A percentile compares a stretch with the other conserved stretches of the same genome.
Conservation (phyloP, 1,284 basidiomycete species). For the Trichosporon ovoides region DNA sequence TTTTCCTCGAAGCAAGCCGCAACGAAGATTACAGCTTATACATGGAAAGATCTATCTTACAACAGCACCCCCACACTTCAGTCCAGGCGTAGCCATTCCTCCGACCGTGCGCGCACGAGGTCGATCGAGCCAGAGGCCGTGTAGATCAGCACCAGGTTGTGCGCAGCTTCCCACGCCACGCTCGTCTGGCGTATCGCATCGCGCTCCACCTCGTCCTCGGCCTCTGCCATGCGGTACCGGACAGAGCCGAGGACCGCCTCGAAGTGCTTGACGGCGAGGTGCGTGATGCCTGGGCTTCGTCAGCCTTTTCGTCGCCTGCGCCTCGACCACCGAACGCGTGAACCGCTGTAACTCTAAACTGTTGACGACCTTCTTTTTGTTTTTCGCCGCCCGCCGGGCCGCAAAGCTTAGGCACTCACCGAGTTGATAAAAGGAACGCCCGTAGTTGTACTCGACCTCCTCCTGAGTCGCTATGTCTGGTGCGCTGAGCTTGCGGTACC, state of each 20-base stretch:
- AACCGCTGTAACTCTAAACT: neutral
- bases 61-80: neutral
- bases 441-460: slow-evolving; percentile 90
- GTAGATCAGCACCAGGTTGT: slow-evolving; percentile 79
- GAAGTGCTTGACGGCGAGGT: slow-evolving; percentile 77
- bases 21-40: too few relatives aligned
- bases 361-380: neutral
- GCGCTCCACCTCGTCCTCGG: slow-evolving; percentile 16
- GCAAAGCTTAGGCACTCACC: slow-evolving; percentile 53
- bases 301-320: neutral
- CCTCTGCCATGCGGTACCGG: slow-evolving; percentile 48
- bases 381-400: neutral
- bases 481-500: slow-evolving; percentile 61
- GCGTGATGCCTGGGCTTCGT: slow-evolving; percentile 59
- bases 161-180: slow-evolving; percentile 66
- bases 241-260: slow-evolving; percentile 64
- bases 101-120: slow-evolving; percentile 50
- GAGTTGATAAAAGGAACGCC: slow-evolving; percentile 81
- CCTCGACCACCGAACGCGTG: neutral
- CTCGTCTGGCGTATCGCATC: slow-evolving; percentile 48
- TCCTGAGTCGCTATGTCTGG: slow-evolving; percentile 51
- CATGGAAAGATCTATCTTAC: neutral
- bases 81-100: slow-evolving; percentile 39
- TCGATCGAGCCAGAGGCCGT: slow-evolving; percentile 66
- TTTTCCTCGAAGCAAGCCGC: too few relatives aligned